Evolutionary conservation across 2,329 filamentous ascomycete genomes (phyloP), one percentile per base, ranked within the genome.

Genomic region (Aureobasidium sp.): DNA sequence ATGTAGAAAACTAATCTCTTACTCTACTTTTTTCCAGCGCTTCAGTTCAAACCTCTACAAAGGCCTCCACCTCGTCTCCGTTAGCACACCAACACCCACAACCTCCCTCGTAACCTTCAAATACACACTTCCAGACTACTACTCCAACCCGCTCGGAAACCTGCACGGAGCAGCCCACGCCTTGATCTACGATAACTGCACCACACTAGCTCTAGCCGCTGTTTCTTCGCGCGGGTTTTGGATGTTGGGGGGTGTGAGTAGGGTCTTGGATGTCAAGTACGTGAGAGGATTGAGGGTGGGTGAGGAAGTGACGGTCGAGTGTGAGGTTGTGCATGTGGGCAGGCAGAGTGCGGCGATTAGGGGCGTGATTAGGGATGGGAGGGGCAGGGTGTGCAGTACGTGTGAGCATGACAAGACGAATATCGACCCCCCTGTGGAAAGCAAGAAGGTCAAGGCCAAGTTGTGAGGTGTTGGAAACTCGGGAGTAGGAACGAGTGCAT

Each of bases 121-220:
- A 14, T 61, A 57, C 63, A 70, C 66, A 3, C 77, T 82, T 16
- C 73, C 76, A 10, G 66, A 68, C 11, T 68, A 70, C 50, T 77
- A 82, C 58, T 75, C 76, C 63, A 83, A 83, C 68, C 67, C 74
- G 48, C 72, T 74, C 36, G 75, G 75, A 1, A 79, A 77, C 36
- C 74, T 84, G 64, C 81, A 84, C 66, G 81, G 81, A 25, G 81
- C 81, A 7, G 80, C 79, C 2, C 79, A 80, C 2, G 77, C 79
- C 0, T 71, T 81, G 5, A 79, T 83, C 47, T 82, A 82, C 63
- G 83, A 85, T 66, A 79, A 84, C 70, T 75, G 77, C 60, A 80
- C 78, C 1, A 76, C 73, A 7, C 68, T 76, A 8, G 71, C 76
- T 6, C 69, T 77, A 16, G 66, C 64, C 6, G 68, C 71, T 3